Base-by-base conservation (phyloP, 495 filamentous ascomycete species). In the Penicillium samsonianum region DNA sequence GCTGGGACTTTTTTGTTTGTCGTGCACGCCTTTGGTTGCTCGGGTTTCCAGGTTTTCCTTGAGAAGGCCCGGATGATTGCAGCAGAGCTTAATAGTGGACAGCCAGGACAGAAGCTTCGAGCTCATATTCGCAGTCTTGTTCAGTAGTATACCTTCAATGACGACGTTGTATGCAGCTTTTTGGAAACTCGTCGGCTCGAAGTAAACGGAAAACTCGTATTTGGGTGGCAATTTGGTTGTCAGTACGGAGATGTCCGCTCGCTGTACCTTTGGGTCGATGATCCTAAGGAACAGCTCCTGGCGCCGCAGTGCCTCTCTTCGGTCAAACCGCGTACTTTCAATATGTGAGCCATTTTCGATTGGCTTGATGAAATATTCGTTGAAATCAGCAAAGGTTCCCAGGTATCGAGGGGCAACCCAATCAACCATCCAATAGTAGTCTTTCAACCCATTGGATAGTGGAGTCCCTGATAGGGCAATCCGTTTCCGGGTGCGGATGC, bases 391-490 rank as follows among this genome's bases (percentile, higher is more conserved):
- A 3, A 73, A 62, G 6, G 80, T 77, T 16, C 89, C 91, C 5
- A 97, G 77, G 61, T 89, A 96, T 26, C 81, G 82, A 3, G 90
- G 88, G 4, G 90, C 83, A 33, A 94, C 85, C 92, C 92, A 98
- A 51, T 93, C 84, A 48, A 98, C 87, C 84, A 96, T 88, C 8
- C 86, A 69, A 63, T 86, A 90, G 64, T 96, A 96, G 58, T 98
- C 92, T 40, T 77, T 68, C 2, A 96, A 80, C 35, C 89, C 88
- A 64, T 96, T 98, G 0, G 87, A 84, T 17, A 98, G 68, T 9
- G 92, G 92, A 0, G 92, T 92, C 0, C 92, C 92, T 0, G 93
- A 96, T 58, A 96, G 73, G 3, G 91, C 93, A 64, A 98, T 90
- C 11, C 92, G 87, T 57, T 81, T 87, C 53, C 71, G 83, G 0